These are phyloP conservation scores for Aphanoascus verrucosus DNA, from an alignment of 2,329 filamentous ascomycete genomes.

Conservation along the genomic window DNA sequence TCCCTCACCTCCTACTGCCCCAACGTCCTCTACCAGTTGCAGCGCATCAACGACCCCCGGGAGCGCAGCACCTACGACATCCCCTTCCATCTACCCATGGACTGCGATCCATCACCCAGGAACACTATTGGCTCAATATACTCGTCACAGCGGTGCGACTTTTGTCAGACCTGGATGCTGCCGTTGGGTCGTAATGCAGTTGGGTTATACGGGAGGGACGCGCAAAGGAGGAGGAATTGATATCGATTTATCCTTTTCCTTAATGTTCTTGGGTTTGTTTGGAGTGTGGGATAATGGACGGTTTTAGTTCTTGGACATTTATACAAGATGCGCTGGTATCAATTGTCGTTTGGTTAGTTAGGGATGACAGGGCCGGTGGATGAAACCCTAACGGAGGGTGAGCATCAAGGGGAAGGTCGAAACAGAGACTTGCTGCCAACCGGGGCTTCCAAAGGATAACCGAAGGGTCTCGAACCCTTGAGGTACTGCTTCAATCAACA, in stretches of 20 bases:
- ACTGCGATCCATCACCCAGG: conserved; percentile 11
- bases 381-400: too few relatives aligned
- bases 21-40: conserved; percentile 19
- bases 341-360: too few relatives aligned
- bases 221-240: not conserved
- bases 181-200: not conserved
- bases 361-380: too few relatives aligned
- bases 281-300: too few relatives aligned
- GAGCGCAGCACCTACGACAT: conserved; percentile 15
- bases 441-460: too few relatives aligned
- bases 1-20: conserved; percentile 21
- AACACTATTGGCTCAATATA: conserved; percentile 9
- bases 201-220: not conserved
- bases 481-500: too few relatives aligned
- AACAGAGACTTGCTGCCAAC: too few relatives aligned
- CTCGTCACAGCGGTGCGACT: conserved; percentile 3
- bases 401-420: too few relatives aligned
- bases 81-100: conserved; percentile 12
- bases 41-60: conserved; percentile 24
- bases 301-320: too few relatives aligned
- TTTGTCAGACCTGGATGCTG: conserved; percentile 4
- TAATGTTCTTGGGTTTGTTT: not conserved
- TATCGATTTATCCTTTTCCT: not conserved
- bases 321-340: too few relatives aligned
- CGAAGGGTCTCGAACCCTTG: too few relatives aligned